phyloP scores from a whole-genome alignment of 345 rosid genomes.

The Lepidium sativum region DNA sequence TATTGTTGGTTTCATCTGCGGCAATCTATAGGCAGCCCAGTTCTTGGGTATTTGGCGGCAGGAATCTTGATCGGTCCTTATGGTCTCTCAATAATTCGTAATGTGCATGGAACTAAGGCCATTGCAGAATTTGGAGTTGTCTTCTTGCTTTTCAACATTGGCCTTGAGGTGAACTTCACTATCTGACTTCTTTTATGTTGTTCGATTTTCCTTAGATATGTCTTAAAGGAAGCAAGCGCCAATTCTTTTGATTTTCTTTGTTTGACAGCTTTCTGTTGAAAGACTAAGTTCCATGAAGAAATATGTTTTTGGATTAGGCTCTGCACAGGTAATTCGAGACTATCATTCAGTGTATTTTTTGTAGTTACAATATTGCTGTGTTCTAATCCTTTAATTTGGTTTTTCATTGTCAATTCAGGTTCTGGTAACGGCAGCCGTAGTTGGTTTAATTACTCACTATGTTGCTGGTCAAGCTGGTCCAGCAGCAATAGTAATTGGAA shows the following conservation, averaged over 20 bases:
- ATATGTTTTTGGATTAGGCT: constrained; percentile 95
- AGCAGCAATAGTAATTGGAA: constrained; percentile 93
- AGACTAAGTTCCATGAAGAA: constrained; percentile 99
- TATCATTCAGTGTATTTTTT: neutral
- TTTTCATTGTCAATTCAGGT: constrained; percentile 47
- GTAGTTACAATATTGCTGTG: neutral
- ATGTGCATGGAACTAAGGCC: constrained; percentile 97
- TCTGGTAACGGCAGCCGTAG: constrained; percentile 79
- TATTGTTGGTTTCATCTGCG: constrained; percentile 27
- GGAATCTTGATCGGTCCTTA: constrained; percentile 98
- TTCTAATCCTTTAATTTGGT: constrained; percentile 2
- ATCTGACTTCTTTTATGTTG: constrained; percentile 7
- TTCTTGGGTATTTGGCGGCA: constrained; percentile 98
- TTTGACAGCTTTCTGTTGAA: constrained; percentile 90
- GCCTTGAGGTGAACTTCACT: constrained; percentile 79
- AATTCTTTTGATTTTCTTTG: constrained; percentile 13
- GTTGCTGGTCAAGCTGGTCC: constrained; percentile 82
- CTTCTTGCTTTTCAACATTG: constrained; percentile 92
- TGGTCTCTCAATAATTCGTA: constrained; percentile 92
- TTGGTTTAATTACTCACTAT: constrained; percentile 74
- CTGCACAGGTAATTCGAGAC: constrained; percentile 64
- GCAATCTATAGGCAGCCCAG: constrained; percentile 86
- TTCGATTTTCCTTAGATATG: constrained; percentile 12
- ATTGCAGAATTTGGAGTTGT: constrained; percentile 99
- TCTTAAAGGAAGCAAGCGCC: constrained; percentile 12